Evolutionary conservation across 1,284 basidiomycete species (phyloP), one percentile per base, ranked within the genome.

Genomic region (Erythrobasidium hasegawianum): DNA sequence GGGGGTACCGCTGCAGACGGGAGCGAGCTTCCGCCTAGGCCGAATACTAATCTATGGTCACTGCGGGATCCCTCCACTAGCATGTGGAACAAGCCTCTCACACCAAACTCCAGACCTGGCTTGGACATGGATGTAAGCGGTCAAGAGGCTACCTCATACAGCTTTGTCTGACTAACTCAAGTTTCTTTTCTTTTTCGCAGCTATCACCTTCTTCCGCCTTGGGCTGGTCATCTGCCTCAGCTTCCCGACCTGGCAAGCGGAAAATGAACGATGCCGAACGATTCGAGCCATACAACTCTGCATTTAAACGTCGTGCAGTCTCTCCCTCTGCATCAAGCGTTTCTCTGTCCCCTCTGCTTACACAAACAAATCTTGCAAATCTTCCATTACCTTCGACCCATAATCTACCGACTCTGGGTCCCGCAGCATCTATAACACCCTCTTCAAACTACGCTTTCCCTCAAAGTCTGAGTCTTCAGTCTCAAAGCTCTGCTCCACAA

Each of bases 261-360:
- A 64, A 64, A 26, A 33, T 64, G 50, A 64, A 56, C 41, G 61
- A 64, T 26, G 24, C 53, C 10, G 61, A 64, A 47, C 61, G 61
- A 13, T 64, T 64, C 27, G 61, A 64, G 54, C 41, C 54, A n/a
- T 64, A 56, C 26, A 64, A 64, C 26, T 20, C 53, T 18, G 61
- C 61, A 16, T 56, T 64, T 24, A 64, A 64, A 39, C 61, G 61
- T 2, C 61, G 61, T 13, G 61, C 61, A 20, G 61, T 64, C 29
- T 64, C 61, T 1, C 61, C 54, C 10, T 65, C 62, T 18, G 47
- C 56, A 22, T 57, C 55, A 18, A 57, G 53, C 22, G 62, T 65
- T 14, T 65, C 62, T 43, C 62, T 65, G 18, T 65, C 62, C 24
- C 62, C 62, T 33, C 24, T 65, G 0, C 47, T 65, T 29, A 53